A percentile compares a stretch with the other conserved stretches of the same genome.
Evolutionary conservation across 805 yeast genomes (phyloP).

Genomic region (Teunomyces stri): DNA sequence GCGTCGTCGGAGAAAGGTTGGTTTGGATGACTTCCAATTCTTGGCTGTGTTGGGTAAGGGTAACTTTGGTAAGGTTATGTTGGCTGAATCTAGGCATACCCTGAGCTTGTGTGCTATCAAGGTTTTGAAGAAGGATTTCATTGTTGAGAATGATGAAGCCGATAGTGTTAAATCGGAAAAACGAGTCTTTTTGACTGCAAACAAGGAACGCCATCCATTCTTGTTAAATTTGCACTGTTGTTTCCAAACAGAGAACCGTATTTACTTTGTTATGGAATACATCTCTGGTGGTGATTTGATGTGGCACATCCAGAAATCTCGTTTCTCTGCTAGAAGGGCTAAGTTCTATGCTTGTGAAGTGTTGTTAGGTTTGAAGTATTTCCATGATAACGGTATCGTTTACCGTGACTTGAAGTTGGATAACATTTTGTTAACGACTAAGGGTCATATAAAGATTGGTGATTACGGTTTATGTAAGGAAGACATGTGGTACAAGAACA

Average conservation of each 20-base stretch:
- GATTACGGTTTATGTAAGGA: conserved; percentile 98
- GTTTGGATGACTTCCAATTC: conserved; percentile 92
- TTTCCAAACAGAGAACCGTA: conserved; percentile 96
- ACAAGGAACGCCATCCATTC: conserved; percentile 89
- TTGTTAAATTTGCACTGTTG: conserved; percentile 87
- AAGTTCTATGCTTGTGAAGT: conserved; percentile 98
- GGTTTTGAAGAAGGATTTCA: conserved; percentile 93
- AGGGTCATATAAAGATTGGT: conserved; percentile 94
- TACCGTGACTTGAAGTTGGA: conserved; percentile 96
- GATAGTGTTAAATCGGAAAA: conserved; percentile 94
- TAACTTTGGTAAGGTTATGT: conserved; percentile 97
- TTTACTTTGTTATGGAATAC: conserved; percentile 97
- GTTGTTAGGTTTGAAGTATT: conserved; percentile 80
- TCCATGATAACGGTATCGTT: conserved; percentile 94
- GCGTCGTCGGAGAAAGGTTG: conserved; percentile 66
- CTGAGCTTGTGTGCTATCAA: conserved; percentile 88
- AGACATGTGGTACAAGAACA: conserved; percentile 78
- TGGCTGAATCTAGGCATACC: conserved; percentile 88
- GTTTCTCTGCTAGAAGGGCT: conserved; percentile 87
- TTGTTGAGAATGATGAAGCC: conserved; percentile 92
- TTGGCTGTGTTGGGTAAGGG: conserved; percentile 97
- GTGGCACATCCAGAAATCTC: conserved; percentile 97
- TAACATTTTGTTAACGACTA: conserved; percentile 81
- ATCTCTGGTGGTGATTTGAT: conserved; percentile 97
- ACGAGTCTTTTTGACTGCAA: conserved; percentile 82